Base-by-base conservation (phyloP, 1,139 yeast genomes). In the Cylindricascospora bacillispora region DNA sequence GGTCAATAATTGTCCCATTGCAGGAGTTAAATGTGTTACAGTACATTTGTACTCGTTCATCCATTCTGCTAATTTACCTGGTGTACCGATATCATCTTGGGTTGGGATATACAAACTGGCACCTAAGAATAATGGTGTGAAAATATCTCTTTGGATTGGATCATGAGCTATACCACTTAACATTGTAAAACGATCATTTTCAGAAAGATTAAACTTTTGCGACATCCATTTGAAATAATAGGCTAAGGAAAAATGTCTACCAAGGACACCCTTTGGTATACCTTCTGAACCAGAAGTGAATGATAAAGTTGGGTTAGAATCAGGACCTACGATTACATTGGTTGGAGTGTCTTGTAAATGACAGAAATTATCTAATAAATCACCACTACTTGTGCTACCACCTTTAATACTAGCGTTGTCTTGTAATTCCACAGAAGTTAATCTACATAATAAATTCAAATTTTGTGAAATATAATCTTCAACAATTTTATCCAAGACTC, bases 181-280 rank as follows among this genome's bases (percentile, higher is more conserved):
- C 99, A 89, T 89, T 15, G 99, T 92, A 61, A 89, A 89, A 52
- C 67, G 78, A 58, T 92, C 98, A 25, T 75, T 68, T 35, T 71
- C 80, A 21, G 80, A 69, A 29, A 89, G 67, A 25, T 75, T 72
- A 50, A 92, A 89, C 32, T 76, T 70, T 52, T 81, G 59, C 12
- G 95, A 68, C 99, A 89, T 89, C 99, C 99, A 89, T 23, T 94
- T 94, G 69, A 89, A 89, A 57, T 89, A 89, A 61, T 92, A 89
- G 1, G 98, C 94, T 41, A 89, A 65, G 1, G 97, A 86, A 56
- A 76, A 92, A 53, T 92, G 98, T 60, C 99, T 81, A 27, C 99
- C 99, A 40, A 83, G 67, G 17, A 89, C 99, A 63, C 99, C 99
- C 61, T 89, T 89, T 45, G 99, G 99, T 41, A 89, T 65, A 56